These are phyloP conservation scores for Sugiyamaella neomexicana DNA, from an alignment of 1,139 yeast species.

Conservation along the genomic window DNA sequence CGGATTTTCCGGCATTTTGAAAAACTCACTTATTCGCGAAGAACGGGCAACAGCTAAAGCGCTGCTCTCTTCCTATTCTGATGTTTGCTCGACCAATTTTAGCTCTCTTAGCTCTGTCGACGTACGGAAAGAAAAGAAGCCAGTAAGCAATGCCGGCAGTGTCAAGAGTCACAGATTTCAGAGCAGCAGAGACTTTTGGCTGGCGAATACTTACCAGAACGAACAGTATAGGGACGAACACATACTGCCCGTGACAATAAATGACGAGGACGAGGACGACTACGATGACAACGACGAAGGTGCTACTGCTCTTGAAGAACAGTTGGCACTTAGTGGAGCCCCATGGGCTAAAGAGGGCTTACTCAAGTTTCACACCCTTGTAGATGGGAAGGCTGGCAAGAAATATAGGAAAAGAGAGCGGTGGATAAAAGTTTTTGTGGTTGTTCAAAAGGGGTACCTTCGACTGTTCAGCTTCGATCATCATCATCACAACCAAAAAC, in stretches of 20 bases:
- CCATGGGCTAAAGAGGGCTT: constrained; percentile 82
- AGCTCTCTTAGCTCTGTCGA: constrained; percentile 8
- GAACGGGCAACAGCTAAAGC: constrained; percentile 26
- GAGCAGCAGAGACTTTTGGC: not conserved
- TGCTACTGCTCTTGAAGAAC: constrained; percentile 38
- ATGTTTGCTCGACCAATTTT: constrained; percentile 13
- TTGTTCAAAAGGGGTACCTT: constrained; percentile 39
- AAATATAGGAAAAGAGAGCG: constrained; percentile 21
- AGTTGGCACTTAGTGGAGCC: constrained; percentile 65
- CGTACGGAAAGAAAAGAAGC: not conserved
- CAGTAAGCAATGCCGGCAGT: not conserved
- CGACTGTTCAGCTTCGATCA: constrained; percentile 37
- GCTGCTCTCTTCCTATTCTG: constrained; percentile 7
- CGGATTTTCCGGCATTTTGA: constrained; percentile 39
- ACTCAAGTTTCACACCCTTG: constrained; percentile 51
- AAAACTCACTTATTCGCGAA: constrained; percentile 36
- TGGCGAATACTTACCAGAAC: not conserved
- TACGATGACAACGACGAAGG: constrained; percentile 7
- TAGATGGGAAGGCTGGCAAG: constrained; percentile 30
- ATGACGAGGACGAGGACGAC: constrained; percentile 7
- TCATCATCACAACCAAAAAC: constrained; percentile 11
- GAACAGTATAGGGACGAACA: not conserved
- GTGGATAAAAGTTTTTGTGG: constrained; percentile 39
- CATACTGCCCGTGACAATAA: constrained; percentile 4
- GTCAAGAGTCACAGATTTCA: not conserved